phyloP scores from a whole-genome alignment of 2,329 filamentous ascomycete genomes.

The Ambrosiella xylebori region DNA sequence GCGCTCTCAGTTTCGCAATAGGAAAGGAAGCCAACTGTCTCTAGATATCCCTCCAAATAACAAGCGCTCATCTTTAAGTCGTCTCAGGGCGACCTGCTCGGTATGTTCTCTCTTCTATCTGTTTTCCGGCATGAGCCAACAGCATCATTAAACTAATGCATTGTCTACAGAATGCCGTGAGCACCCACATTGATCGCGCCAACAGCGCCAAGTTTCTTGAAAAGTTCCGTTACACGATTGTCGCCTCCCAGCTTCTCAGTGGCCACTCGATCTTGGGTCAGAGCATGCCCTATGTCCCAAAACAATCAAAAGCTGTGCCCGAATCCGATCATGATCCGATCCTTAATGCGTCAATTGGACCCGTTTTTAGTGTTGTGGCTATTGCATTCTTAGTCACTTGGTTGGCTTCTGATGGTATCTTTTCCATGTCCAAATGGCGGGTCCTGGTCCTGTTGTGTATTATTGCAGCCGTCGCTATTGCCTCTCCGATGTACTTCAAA shows the following conservation, averaged over 20 bases:
- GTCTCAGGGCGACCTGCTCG: constrained; percentile 33
- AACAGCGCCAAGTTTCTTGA: constrained; percentile 80
- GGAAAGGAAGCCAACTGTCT: constrained; percentile 27
- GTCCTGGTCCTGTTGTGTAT: constrained; percentile 29
- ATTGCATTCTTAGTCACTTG: constrained; percentile 60
- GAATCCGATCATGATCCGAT: constrained; percentile 15
- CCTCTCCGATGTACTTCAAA: constrained; percentile 53
- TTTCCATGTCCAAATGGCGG: constrained; percentile 36
- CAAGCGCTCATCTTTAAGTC: constrained; percentile 23
- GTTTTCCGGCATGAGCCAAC: neutral
- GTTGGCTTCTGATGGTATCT: constrained; percentile 33
- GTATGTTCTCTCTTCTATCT: constrained; percentile 22
- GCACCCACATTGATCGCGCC: constrained; percentile 53
- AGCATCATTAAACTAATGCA: neutral
- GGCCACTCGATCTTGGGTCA: constrained; percentile 39
- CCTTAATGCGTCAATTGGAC: constrained; percentile 30
- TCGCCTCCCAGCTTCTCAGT: constrained; percentile 75
- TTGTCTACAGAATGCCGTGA: constrained; percentile 42
- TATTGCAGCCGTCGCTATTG: constrained; percentile 32
- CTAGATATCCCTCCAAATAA: constrained; percentile 24
- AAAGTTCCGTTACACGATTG: constrained; percentile 81
- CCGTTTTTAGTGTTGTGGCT: constrained; percentile 45
- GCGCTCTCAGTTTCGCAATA: constrained; percentile 34
- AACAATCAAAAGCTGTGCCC: neutral
- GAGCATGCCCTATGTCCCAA: constrained; percentile 10